Conservation (phyloP, 202 grass and related monocot genomes). For the Bolboschoenoplectus hybrid region DNA sequence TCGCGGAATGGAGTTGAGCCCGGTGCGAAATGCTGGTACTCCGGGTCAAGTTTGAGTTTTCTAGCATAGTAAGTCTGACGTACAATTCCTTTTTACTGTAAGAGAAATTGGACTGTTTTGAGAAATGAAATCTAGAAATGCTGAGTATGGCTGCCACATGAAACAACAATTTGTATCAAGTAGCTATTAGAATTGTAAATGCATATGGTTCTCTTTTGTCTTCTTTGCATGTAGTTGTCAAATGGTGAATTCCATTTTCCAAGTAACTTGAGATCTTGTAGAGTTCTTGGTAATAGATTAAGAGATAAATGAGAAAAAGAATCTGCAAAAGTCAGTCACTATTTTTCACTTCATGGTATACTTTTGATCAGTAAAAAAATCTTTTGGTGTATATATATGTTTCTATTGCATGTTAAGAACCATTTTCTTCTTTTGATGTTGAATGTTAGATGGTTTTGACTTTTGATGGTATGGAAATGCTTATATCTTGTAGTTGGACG, state of each 20-base stretch:
- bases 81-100: background rate
- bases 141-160: background rate
- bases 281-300: background rate
- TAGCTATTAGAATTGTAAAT: conserved; percentile 25
- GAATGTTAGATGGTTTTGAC: background rate
- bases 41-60: background rate
- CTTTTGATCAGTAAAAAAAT: background rate
- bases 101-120: background rate
- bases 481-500: background rate
- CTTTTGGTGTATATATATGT: conserved; percentile 13
- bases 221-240: conserved; percentile 17
- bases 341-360: background rate
- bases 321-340: background rate
- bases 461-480: background rate
- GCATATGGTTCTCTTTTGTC: conserved; percentile 20
- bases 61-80: background rate
- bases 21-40: background rate
- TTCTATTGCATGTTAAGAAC: conserved; percentile 17
- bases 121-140: conserved; percentile 1
- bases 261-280: background rate
- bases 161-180: conserved; percentile 12
- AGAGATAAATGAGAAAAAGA: background rate
- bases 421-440: background rate
- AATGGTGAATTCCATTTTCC: background rate
- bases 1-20: background rate